These are phyloP conservation scores for Castanopsis chinensis DNA, from an alignment of 306 rosid genomes.

Conservation along the genomic window DNA sequence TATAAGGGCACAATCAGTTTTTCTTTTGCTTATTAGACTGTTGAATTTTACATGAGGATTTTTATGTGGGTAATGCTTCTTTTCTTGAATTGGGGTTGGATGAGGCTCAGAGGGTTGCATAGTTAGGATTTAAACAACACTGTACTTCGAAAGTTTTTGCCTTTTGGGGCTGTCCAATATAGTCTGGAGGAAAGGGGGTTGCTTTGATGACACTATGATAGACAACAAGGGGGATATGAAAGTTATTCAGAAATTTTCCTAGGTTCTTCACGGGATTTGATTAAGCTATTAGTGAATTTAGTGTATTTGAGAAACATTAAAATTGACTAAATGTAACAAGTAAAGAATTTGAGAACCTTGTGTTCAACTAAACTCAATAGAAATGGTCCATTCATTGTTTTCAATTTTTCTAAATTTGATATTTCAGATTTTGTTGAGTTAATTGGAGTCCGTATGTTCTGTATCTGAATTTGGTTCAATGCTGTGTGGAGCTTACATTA, in stretches of 20 bases:
- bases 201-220: not conserved
- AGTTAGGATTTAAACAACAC: not conserved
- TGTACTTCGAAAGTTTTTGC: not conserved
- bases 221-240: too few species aligned
- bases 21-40: not conserved
- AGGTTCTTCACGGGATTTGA: not conserved
- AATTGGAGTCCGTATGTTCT: not conserved
- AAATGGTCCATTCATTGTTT: not conserved
- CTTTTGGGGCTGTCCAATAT: not conserved
- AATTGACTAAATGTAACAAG: not conserved
- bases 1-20: too few species aligned
- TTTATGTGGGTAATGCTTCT: not conserved
- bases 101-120: not conserved
- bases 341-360: not conserved
- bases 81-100: not conserved
- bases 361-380: not conserved
- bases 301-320: too few species aligned
- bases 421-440: not conserved
- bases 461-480: not conserved
- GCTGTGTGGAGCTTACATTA: not conserved
- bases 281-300: too few species aligned
- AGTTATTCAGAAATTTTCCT: not conserved
- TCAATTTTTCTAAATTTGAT: not conserved
- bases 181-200: too few species aligned
- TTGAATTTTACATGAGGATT: not conserved